phyloP scores from a whole-genome alignment of 2,329 filamentous ascomycete genomes.

The Botrytis tulipae region DNA sequence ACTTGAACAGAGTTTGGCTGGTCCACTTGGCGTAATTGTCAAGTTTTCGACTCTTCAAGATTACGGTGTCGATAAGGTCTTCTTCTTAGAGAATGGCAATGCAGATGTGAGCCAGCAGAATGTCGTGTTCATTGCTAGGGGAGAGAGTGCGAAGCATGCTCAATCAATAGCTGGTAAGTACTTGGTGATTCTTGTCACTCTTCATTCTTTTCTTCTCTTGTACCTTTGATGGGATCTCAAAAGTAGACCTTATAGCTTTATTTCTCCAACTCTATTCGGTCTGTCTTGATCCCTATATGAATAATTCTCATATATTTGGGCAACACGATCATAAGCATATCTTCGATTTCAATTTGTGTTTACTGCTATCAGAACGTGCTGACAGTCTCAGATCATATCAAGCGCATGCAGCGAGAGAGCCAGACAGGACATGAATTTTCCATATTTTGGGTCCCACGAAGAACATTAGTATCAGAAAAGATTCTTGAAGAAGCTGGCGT shows the following conservation, averaged over 20 bases:
- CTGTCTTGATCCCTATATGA: conserved; percentile 56
- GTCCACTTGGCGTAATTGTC: conserved; percentile 84
- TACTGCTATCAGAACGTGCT: conserved; percentile 57
- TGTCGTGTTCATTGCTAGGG: conserved; percentile 88
- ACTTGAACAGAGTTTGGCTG: conserved; percentile 85
- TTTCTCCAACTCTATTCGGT: conserved; percentile 53
- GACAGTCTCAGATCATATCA: conserved; percentile 78
- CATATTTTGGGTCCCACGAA: conserved; percentile 91
- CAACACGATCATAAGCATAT: conserved; percentile 46
- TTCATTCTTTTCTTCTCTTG: neutral
- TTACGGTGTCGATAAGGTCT: conserved; percentile 97
- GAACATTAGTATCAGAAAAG: conserved; percentile 87
- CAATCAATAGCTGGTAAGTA: conserved; percentile 79
- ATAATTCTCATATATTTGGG: conserved; percentile 23
- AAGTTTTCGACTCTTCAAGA: conserved; percentile 95
- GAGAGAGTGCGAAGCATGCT: conserved; percentile 82
- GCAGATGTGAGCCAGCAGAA: conserved; percentile 92
- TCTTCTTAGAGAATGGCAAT: conserved; percentile 94
- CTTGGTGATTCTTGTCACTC: conserved; percentile 25
- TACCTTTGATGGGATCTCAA: conserved; percentile 47
- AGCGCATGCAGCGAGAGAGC: conserved; percentile 81
- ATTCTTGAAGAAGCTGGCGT: conserved; percentile 91
- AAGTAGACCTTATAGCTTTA: conserved; percentile 59
- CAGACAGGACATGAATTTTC: conserved; percentile 93
- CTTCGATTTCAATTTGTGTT: conserved; percentile 37